Base-by-base conservation (phyloP, 1,284 basidiomycete genomes). In the Clitocybe nebularis region DNA sequence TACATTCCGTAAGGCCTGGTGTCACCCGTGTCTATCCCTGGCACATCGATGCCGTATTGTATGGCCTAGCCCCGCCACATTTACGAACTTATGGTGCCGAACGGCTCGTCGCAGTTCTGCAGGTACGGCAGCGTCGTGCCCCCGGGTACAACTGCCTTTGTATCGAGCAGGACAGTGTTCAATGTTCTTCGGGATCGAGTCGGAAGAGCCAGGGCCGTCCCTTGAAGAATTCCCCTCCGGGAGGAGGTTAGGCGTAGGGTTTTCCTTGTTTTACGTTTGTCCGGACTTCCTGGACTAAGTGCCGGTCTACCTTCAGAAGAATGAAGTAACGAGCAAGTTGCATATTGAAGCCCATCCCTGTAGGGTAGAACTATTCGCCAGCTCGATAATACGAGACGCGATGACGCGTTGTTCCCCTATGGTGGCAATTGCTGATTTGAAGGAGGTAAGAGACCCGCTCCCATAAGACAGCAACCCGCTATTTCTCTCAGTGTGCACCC, bases 41-140 rank as follows among this genome's bases (percentile, higher is more conserved):
- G 90, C 92, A 95, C 65, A 94, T 95, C 62, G 93, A 96, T 56
- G 93, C 93, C 1, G 93, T 93, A 0, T 66, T 95, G 19, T 96
- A 95, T 62, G 82, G 89, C 48, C 77, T 92, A 17, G 78, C 79
- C 16, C 89, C 89, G n/a, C 93, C 93, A 96, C 93, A 2, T 96
- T 5, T 92, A 93, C 52, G 90, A 82, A 0, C 69, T 94, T 44
- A 71, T 59, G 1, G 84, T 94, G 0, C 93, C 93, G 0, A 52
- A 72, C 22, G 92, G 90, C 1, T 59, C 67, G 2, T 57, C 50
- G 13, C 92, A 94, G 70, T 72, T 71, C 1, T 78, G 83, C 44
- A 68, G 87, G 36, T 95, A 96, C 61, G 93, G 95, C 57, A 93
- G 95, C 61, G 90, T 73, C 5, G 89, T 95, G 0, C 89, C 93